Evolutionary conservation across 495 filamentous ascomycete genomes (phyloP), one percentile per base, ranked within the genome.

Genomic region (Sphaerosporella brunnea): DNA sequence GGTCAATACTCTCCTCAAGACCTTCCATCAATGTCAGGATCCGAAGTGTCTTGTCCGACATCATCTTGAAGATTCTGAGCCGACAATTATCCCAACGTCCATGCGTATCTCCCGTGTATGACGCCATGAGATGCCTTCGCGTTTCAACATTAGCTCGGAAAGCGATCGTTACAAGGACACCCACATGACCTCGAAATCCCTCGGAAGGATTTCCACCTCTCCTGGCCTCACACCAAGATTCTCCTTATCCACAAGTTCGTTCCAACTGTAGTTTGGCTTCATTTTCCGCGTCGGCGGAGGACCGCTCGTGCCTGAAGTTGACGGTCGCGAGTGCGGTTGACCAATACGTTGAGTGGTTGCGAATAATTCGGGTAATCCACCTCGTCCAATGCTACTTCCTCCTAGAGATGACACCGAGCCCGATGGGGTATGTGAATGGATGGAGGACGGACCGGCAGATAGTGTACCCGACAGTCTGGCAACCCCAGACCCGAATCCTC

Each of bases 21-120:
- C 48, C 48, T 7, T 52, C 35, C 39, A 52, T 58, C 20, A 55
- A n/a, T 0, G 49, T 51, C 19, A 58, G 19, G 1, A 58, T 49
- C 36, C 55, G 53, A 21, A 58, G 13, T 20, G 15, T 52, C 8
- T 38, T 47, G 13, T 45, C 45, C 0, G 32, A 5, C 4, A 8
- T 23, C 35, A 45, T 35, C 39, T 45, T 52, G 42, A 52, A 58
- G 11, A 58, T 51, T n/a, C 50, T 49, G 15, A 58, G 36, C 1
- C 20, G 50, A 11, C 55, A 58, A 20, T 16, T 43, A 18, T 58
- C 55, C 55, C 55, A 58, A 1, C 55, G 48, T 3, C 53, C 55
- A 20, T 58, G 30, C 11, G 28, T 36, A 23, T 58, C 55, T 3
- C 55, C 55, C 7, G 45, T 55, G 11, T 52, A 58, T 1, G 55